phyloP scores from a whole-genome alignment of 2,329 filamentous ascomycete species.

The Aspergillus tamarii region DNA sequence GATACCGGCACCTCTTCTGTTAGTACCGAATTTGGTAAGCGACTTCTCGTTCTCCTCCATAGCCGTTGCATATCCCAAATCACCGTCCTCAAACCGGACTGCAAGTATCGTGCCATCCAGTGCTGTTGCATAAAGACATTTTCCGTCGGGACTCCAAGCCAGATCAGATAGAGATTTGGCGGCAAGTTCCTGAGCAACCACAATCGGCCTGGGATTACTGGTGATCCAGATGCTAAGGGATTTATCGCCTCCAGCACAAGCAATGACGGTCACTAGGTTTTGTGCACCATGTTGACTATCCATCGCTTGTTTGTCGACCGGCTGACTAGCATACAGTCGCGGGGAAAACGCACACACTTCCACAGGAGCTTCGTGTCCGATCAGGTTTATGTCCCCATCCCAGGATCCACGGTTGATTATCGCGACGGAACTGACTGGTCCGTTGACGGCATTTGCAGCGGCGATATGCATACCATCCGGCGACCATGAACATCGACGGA shows the following conservation, averaged over 20 bases:
- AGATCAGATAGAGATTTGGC: slow-evolving; percentile 93
- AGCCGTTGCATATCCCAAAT: slow-evolving; percentile 85
- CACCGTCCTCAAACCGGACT: slow-evolving; percentile 79
- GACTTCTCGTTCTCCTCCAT: slow-evolving; percentile 90
- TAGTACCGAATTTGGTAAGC: slow-evolving; percentile 87
- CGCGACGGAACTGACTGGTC: slow-evolving; percentile 93
- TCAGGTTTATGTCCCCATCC: slow-evolving; percentile 96
- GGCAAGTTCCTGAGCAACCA: slow-evolving; percentile 85
- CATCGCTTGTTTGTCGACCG: slow-evolving; percentile 53
- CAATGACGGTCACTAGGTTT: slow-evolving; percentile 82
- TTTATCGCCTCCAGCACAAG: slow-evolving; percentile 95
- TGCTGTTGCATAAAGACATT: slow-evolving; percentile 81
- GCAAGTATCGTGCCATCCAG: slow-evolving; percentile 87
- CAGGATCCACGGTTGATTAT: slow-evolving; percentile 91
- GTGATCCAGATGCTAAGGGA: slow-evolving; percentile 98
- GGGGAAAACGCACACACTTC: slow-evolving; percentile 98
- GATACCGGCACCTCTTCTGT: slow-evolving; percentile 84
- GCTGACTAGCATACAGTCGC: slow-evolving; percentile 77
- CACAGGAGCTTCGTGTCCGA: slow-evolving; percentile 94
- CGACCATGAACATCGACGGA: slow-evolving; percentile 94
- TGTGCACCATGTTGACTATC: slow-evolving; percentile 46
- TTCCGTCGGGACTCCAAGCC: slow-evolving; percentile 90
- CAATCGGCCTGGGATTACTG: slow-evolving; percentile 85
- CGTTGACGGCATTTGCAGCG: slow-evolving; percentile 94
- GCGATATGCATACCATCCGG: slow-evolving; percentile 97